Evolutionary conservation across 306 rosid species (phyloP), one percentile per base, ranked within the genome.

Genomic region (Trichosanthes cucumerina): DNA sequence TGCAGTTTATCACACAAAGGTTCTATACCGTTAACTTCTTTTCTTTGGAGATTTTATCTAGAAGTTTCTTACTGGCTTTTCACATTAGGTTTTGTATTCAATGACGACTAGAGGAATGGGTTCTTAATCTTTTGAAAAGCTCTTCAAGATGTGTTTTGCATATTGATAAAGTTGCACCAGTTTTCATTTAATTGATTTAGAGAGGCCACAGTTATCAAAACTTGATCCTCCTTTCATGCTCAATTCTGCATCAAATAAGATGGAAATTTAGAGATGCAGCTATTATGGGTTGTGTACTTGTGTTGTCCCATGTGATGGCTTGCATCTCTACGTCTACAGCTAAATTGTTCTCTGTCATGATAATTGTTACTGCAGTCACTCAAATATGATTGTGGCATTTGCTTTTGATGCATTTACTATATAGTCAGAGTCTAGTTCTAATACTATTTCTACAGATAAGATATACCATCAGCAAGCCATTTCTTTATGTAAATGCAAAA

Each of bases 1-100:
- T 80, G 97, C 98, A 64, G 98, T 95, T 75, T 95, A 95, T 88
- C 98, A 95, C 83, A 95, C 98, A 31, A 95, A 95, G 98, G 97
- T 92, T 76, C 8, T 19, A 6, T 50, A 15, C 47, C 9, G 3
- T 34, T 26, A 50, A 38, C 58, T 62, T 77, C 52, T 60, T 64
- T 38, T 77, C 49, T 75, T 54, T 33, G 43, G 53, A 44, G 52
- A 46, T 10, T 76, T 38, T 36, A 57, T 36, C 66, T 59, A 6
- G 54, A 54, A 54, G 76, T 21, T 70, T 43, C 36, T 70, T 41
- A 5, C 23, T 23, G 19, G 56, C 33, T 14, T 70, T 43, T 43
- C 76, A 44, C 53, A 11, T 6, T 56, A 23, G 56, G 15, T 70
- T 70, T 43, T 69, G 43, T 69, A 41, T 69, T 43, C 53, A 69